A percentile compares a stretch with the other conserved stretches of the same genome.
These are phyloP conservation scores for Zoysia matrella DNA, from an alignment of 202 grass and related monocot genomes.

Conservation along the genomic window DNA sequence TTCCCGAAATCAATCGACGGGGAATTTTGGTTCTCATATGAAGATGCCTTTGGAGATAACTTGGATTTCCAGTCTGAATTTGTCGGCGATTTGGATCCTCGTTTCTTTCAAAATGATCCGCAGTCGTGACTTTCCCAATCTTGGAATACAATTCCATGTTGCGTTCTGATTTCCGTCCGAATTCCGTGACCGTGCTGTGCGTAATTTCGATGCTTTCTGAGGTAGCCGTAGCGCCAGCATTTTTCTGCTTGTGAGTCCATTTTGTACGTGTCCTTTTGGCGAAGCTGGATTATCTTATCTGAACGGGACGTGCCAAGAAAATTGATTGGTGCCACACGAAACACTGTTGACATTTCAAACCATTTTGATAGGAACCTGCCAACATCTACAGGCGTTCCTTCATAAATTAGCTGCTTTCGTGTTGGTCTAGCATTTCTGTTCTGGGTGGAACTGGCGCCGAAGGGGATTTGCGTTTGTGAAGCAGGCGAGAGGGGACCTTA, in stretches of 20 bases:
- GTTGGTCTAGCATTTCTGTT: conserved; percentile 8
- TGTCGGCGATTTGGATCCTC: neutral
- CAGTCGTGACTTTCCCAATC: neutral
- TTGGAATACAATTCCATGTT: neutral
- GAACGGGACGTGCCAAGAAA: neutral
- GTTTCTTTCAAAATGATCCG: neutral
- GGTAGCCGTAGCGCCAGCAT: neutral
- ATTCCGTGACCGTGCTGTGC: neutral
- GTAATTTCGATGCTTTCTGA: neutral
- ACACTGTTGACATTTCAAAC: neutral
- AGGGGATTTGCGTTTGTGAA: neutral
- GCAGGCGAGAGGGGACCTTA: conserved; percentile 8
- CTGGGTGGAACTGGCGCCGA: neutral
- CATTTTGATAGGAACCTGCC: conserved; percentile 2
- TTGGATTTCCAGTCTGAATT: neutral
- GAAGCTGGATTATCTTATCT: conserved; percentile 16
- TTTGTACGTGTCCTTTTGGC: conserved; percentile 8
- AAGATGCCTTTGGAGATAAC: neutral
- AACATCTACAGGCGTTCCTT: neutral
- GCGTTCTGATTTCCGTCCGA: neutral
- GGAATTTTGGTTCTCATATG: neutral
- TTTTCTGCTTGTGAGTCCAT: neutral
- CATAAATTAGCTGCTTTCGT: neutral
- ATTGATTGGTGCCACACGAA: neutral
- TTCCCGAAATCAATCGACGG: neutral